Base-by-base conservation (phyloP, 2,329 filamentous ascomycete genomes). In the Chalara sp. region DNA sequence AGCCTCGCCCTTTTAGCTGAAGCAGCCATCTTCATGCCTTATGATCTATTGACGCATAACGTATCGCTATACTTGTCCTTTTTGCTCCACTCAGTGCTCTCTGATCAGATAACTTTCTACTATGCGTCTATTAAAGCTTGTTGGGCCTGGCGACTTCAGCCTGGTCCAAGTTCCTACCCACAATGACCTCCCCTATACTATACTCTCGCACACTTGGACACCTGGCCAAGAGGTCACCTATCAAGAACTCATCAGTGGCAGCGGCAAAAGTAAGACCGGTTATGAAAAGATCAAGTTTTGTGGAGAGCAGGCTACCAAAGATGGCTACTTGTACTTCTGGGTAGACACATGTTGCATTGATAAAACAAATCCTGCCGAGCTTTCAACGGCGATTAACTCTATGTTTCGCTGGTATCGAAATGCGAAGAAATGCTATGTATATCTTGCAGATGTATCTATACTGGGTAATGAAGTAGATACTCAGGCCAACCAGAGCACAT, bases 311-410 rank as follows among this genome's bases (percentile, higher is more conserved):
- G 41, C 41, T 44, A 28, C 41, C 10, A 44, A 44, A 21, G 41
- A 44, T 44, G 41, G 41, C 12, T 44, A 12, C 41, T 28, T 44
- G 7, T 47, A 49, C 47, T 49, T 42, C 29, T 43, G 37, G 41
- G 37, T 44, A 44, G 21, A 49, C 40, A 7, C 45, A 21, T 47
- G 45, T 39, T 47, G 32, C 21, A 47, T 47, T 37, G 35, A 47
- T 29, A 47, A 47, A 29, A 28, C 45, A 13, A 47, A 47, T 47
- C 45, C 41, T 44, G 41, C 41, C 28, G 41, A 44, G 41, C 41
- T 44, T 12, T 11, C 41, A 28, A 44, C 41, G 10, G 41, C 41
- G 41, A 44, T 44, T 44, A 44, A 44, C 21, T 44, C 41, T 11
- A 44, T 44, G 41, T 44, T 44, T 21, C 28, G 12, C 21, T 44